Percentiles rank a stretch among this genome's conserved stretches.
phyloP scores from a whole-genome alignment of 2,329 filamentous ascomycete species.

The Beauveria medogensis region DNA sequence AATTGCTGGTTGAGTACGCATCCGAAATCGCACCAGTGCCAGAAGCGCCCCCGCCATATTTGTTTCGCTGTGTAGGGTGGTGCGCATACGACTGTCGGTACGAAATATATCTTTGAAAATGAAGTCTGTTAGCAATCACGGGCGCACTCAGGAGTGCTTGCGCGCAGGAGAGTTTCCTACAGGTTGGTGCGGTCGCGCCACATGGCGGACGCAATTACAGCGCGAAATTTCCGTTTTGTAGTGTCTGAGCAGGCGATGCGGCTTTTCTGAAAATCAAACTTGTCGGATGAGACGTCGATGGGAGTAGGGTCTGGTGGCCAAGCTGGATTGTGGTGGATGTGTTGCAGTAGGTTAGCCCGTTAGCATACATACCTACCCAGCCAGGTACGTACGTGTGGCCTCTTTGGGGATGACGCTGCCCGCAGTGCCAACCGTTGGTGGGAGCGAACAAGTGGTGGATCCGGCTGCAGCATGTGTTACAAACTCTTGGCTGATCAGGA shows the following conservation, averaged over 20 bases:
- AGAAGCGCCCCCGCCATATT: conserved; percentile 46
- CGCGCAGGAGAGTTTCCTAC: conserved; percentile 41
- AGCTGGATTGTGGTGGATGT: neutral
- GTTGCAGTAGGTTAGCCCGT: neutral
- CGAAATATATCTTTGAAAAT: conserved; percentile 72
- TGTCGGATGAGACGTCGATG: neutral
- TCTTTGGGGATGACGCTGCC: conserved; percentile 8
- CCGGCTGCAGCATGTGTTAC: neutral
- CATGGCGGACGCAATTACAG: conserved; percentile 59
- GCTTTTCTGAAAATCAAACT: neutral
- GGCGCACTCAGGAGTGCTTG: neutral
- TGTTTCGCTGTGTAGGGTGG: conserved; percentile 79
- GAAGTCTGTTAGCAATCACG: conserved; percentile 18
- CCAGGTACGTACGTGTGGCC: neutral
- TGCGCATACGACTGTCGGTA: conserved; percentile 98
- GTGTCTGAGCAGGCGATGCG: neutral
- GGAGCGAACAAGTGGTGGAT: neutral
- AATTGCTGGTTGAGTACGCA: conserved; percentile 41
- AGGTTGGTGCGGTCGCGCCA: conserved; percentile 99
- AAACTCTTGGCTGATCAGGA: neutral
- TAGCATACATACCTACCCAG: no score
- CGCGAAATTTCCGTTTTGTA: neutral
- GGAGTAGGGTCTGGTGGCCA: neutral
- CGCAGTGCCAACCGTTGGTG: neutral
- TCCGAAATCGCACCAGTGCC: conserved; percentile 52